Conservation (phyloP, 2,329 filamentous ascomycete species). For the Fusarium abutilonis region DNA sequence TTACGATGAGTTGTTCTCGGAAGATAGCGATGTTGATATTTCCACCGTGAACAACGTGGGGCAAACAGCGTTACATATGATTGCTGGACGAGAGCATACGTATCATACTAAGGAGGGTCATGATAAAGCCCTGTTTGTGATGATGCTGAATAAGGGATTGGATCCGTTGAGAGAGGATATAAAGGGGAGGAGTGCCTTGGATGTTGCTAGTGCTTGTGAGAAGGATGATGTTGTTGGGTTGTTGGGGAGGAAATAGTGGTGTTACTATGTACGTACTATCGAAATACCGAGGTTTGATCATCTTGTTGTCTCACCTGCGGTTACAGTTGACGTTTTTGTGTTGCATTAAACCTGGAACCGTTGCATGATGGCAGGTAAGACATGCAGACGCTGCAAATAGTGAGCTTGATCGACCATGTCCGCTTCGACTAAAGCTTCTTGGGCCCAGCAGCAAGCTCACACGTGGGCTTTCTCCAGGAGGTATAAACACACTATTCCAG, state of each 20-base stretch:
- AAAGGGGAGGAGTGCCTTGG: conserved; percentile 36
- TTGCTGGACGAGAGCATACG: background rate
- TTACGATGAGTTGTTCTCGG: conserved; percentile 28
- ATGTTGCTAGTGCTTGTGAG: conserved; percentile 39
- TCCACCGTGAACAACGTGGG: conserved; percentile 22
- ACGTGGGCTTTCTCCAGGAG: too few relatives aligned
- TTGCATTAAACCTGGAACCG: too few relatives aligned
- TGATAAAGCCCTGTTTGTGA: conserved; percentile 30
- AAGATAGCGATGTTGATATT: conserved; percentile 24
- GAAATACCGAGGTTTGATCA: too few relatives aligned
- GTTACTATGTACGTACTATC: too few relatives aligned
- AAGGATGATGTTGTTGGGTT: conserved; percentile 34
- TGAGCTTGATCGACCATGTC: too few relatives aligned
- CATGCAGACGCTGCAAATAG: too few relatives aligned
- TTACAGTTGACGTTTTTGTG: too few relatives aligned
- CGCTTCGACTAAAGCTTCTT: too few relatives aligned
- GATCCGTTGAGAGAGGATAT: conserved; percentile 39
- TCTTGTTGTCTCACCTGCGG: too few relatives aligned
- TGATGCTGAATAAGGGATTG: conserved; percentile 29
- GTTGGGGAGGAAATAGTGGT: conserved; percentile 16
- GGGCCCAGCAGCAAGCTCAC: too few relatives aligned
- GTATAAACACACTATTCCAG: too few relatives aligned
- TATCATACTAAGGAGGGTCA: background rate
- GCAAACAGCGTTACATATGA: conserved; percentile 34
- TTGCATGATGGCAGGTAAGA: too few relatives aligned